A percentile compares a stretch with the other conserved stretches of the same genome.
These are phyloP conservation scores for Lecanoromycetidae sp. DNA, from an alignment of 2,329 filamentous ascomycete genomes.

Conservation along the genomic window DNA sequence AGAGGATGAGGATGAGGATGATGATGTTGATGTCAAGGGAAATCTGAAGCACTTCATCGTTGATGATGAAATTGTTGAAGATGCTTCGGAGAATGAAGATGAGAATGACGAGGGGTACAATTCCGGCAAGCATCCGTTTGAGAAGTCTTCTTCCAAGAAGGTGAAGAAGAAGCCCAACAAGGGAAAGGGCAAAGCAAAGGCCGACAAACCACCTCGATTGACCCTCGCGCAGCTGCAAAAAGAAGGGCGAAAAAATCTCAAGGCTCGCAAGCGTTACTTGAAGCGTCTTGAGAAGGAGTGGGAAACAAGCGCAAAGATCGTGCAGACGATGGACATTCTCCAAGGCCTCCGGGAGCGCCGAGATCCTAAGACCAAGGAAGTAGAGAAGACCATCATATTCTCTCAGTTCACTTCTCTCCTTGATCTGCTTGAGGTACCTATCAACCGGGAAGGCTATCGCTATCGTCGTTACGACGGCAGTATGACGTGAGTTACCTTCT, in stretches of 20 bases:
- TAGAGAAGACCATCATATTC: constrained; percentile 71
- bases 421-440: constrained; percentile 63
- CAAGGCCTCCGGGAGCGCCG: constrained; percentile 28
- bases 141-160: constrained; percentile 20
- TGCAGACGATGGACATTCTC: constrained; percentile 55
- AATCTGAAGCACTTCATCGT: constrained; percentile 45
- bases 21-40: constrained; percentile 16
- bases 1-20: constrained; percentile 30
- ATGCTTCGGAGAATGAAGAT: constrained; percentile 19
- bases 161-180: constrained; percentile 35
- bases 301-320: constrained; percentile 63
- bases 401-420: constrained; percentile 70
- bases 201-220: constrained; percentile 30
- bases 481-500: constrained; percentile 41
- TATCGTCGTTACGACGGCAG: constrained; percentile 65
- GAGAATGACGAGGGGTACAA: constrained; percentile 21
- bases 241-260: constrained; percentile 50
- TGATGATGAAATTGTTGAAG: constrained; percentile 29
- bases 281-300: constrained; percentile 55
- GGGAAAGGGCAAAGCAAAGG: constrained; percentile 33
- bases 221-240: constrained; percentile 56
- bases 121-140: constrained; percentile 21
- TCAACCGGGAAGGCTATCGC: constrained; percentile 44
- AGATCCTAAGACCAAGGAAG: constrained; percentile 28
- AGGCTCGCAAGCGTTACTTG: constrained; percentile 58